These are phyloP conservation scores for Helicocarpus griseus DNA, from an alignment of 2,329 filamentous ascomycete species.

Conservation along the genomic window DNA sequence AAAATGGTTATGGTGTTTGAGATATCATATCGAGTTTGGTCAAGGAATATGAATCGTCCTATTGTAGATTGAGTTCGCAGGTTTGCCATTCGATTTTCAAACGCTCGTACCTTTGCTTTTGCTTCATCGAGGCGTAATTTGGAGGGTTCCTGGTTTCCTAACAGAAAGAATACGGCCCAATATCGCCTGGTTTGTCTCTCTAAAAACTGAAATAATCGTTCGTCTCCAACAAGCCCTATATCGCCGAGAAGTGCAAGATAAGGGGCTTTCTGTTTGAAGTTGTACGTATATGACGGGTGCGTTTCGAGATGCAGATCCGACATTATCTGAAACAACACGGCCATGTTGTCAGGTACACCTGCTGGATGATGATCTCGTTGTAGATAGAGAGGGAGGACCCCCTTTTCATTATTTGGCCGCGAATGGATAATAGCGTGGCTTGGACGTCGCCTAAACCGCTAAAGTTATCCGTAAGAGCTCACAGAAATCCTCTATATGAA, in stretches of 20 bases:
- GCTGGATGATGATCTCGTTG: too few species aligned
- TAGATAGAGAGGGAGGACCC: too few species aligned
- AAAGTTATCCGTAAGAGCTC: too few species aligned
- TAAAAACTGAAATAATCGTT: conserved; percentile 34
- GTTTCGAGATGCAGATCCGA: conserved; percentile 47
- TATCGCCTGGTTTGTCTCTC: conserved; percentile 37
- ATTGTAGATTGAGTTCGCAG: conserved; percentile 5
- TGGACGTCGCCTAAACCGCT: too few species aligned
- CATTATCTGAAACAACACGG: conserved; percentile 32
- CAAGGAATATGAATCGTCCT: conserved; percentile 27
- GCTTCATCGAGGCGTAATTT: conserved; percentile 10
- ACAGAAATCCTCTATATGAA: too few species aligned
- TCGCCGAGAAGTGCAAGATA: conserved; percentile 45
- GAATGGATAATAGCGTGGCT: too few species aligned
- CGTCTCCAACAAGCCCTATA: conserved; percentile 34
- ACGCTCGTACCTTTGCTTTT: conserved; percentile 11
- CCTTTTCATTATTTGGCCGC: too few species aligned
- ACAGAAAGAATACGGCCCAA: conserved; percentile 38
- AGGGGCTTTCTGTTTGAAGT: conserved; percentile 35
- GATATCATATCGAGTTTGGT: conserved; percentile 26
- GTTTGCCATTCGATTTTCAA: conserved; percentile 10
- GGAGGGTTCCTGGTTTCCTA: conserved; percentile 47
- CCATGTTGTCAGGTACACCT: too few species aligned
- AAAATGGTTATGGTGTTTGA: conserved; percentile 25
- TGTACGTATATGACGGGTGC: conserved; percentile 39